Base-by-base conservation (phyloP, 768 basidiomycete species). In the Mycena crocata region DNA sequence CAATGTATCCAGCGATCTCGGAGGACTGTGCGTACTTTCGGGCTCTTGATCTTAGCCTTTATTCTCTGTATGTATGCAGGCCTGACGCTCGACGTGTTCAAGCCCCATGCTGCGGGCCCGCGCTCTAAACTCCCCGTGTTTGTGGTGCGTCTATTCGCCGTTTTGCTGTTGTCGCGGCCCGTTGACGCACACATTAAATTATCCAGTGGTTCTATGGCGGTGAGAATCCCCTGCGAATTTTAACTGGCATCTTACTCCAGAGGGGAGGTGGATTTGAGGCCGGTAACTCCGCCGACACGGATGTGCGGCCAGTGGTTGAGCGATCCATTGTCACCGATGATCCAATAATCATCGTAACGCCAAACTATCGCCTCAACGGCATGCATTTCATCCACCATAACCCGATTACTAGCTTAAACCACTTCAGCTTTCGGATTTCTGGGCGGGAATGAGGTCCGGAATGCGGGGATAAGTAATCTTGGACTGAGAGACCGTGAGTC, bases 361-460 rank as follows among this genome's bases (percentile, higher is more conserved):
- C 57, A 9, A 58, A 66, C 17, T 66, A 66, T 54, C 64, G 64
- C 7, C 12, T 66, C 30, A 58, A 34, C 32, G 64, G 64, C 59
- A 26, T 24, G 65, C 49, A n/a, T 6, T 57, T 44, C 21, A 30
- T 35, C 7, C 15, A 24, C 31, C 5, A 8, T 19, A 5, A 6
- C 19, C 37, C 21, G 15, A 17, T 37, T 12, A 5, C 17, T 64
- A 5, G 2, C n/a, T n/a, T n/a, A n/a, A n/a, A n/a, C n/a, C n/a
- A n/a, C n/a, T n/a, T n/a, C 24, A 70, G 71, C 65, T 8, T 70
- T 59, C 13, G 71, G 71, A 12, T 72, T 64, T 48, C 26, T 67
- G 39, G 71, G 34, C 13, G 61, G 64, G 12, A 62, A 58, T 17
- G 60, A 72, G 23, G 62, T 67, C 15, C 23, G 19, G 24, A 56